Evolutionary conservation across 176 grass and related monocot genomes (phyloP), one percentile per base, ranked within the genome.

Genomic region (Tillandsia fasciculata): DNA sequence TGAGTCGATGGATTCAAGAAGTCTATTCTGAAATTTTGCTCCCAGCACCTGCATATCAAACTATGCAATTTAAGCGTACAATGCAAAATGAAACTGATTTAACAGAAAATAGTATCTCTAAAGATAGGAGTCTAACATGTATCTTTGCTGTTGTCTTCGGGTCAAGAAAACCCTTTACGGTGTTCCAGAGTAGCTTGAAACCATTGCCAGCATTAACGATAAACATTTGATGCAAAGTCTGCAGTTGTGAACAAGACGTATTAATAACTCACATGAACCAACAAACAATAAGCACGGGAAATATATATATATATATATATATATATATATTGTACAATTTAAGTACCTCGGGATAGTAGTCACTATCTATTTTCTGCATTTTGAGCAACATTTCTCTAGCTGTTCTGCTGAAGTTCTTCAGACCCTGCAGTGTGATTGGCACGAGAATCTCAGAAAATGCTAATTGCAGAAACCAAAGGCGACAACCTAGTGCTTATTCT

Each of bases 211-310:
- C 89, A 66, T 97, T 97, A 48, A 97, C 89, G 42, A 97, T 86
- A 66, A 90, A 97, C 93, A 97, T 90, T 80, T 97, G 89, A 70
- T 97, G 93, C 65, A 97, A 63, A 2, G 93, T 92, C 93, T 97
- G 78, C 75, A 58, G 12, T 65, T 64, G 68, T 48, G 68, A 65
- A 77, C 81, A 51, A 81, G 15, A 23, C 0, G 52, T 53, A 27
- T 17, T 61, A 64, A 63, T 20, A 18, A 72, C 2, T n/a, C 63
- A 53, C 24, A 75, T 17, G 50, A 75, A 53, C 9, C 33, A 42
- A 42, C 50, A 48, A 70, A 64, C 50, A 14, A 28, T 63, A 68
- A 81, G n/a, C 59, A 58, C 69, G 4, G 73, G 73, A 74, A 48
- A 0, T 17, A 28, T 12, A 54, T 57, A n/a, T 5, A 0, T 17